phyloP scores from a whole-genome alignment of 1,284 basidiomycete species.

The Irpex rosettiformis region DNA sequence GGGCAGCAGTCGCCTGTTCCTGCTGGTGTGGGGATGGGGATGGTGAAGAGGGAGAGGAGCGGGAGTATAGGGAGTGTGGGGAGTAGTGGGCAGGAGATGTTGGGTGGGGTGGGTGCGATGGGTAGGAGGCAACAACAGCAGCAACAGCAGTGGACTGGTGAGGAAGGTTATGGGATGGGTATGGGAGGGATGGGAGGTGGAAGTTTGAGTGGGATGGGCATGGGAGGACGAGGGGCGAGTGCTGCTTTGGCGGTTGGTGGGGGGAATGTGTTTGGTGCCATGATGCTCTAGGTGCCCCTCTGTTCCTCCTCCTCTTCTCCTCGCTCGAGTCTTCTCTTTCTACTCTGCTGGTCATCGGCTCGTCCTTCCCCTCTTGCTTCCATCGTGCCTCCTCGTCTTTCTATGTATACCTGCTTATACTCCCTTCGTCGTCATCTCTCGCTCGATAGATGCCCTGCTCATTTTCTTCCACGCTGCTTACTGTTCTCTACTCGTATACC shows the following conservation, averaged over 20 bases:
- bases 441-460: no score
- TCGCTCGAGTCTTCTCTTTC: not conserved
- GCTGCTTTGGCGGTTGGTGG: constrained; percentile 35
- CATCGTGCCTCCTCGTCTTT: not conserved
- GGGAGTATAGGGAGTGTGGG: constrained; percentile 36
- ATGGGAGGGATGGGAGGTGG: constrained; percentile 20
- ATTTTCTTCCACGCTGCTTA: no score
- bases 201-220: constrained; percentile 18
- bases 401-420: no score
- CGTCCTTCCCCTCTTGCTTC: not conserved
- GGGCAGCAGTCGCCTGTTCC: constrained; percentile 24
- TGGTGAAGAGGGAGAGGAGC: constrained; percentile 31
- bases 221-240: constrained; percentile 25
- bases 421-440: no score
- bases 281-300: constrained; percentile 33
- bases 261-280: constrained; percentile 36
- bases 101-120: constrained; percentile 25
- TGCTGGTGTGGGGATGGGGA: constrained; percentile 16
- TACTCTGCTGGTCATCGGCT: not conserved
- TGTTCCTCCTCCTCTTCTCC: not conserved
- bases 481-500: no score
- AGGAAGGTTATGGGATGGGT: constrained; percentile 29
- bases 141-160: constrained; percentile 19
- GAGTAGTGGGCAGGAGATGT: constrained; percentile 37
- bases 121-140: constrained; percentile 21